phyloP scores from a whole-genome alignment of 176 grass and related monocot species.

The Hordeum marinum region DNA sequence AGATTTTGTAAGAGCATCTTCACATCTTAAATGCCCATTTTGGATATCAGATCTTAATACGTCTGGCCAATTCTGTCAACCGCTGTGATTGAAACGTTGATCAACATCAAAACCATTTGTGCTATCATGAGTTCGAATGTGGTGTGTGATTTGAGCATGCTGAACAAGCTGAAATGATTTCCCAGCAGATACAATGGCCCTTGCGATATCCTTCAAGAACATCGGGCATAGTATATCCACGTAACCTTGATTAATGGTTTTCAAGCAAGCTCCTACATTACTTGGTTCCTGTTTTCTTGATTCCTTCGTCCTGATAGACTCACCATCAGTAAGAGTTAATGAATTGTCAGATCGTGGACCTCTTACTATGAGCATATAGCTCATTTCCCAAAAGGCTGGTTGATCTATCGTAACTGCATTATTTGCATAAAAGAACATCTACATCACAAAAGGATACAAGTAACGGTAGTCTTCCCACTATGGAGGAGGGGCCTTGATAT shows the following conservation, averaged over 20 bases:
- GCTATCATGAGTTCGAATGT: conserved; percentile 13
- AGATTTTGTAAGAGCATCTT: conserved; percentile 32
- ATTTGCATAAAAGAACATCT: conserved; percentile 95
- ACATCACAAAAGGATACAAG: neutral
- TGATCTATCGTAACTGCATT: conserved; percentile 74
- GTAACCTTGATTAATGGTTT: conserved; percentile 31
- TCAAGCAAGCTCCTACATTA: conserved; percentile 19
- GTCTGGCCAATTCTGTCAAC: conserved; percentile 17
- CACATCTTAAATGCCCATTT: conserved; percentile 6
- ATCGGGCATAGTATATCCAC: conserved; percentile 54
- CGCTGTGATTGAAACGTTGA: conserved; percentile 8
- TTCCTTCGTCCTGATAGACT: conserved; percentile 46
- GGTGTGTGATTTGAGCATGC: conserved; percentile 52
- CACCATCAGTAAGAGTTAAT: conserved; percentile 14
- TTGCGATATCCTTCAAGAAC: conserved; percentile 68
- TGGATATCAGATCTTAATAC: conserved; percentile 11
- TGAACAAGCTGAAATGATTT: conserved; percentile 92
- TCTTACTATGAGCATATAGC: conserved; percentile 73
- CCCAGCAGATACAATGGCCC: conserved; percentile 81
- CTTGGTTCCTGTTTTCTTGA: conserved; percentile 30
- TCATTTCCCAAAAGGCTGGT: conserved; percentile 91
- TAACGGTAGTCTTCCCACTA: too few relatives aligned
- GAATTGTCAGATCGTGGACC: conserved; percentile 19
- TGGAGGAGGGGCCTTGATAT: too few relatives aligned
- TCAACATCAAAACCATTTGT: conserved; percentile 18